These are phyloP conservation scores for Saprolegnia diclina DNA, from an alignment of 352 stramenopile genomes.

Conservation along the genomic window DNA sequence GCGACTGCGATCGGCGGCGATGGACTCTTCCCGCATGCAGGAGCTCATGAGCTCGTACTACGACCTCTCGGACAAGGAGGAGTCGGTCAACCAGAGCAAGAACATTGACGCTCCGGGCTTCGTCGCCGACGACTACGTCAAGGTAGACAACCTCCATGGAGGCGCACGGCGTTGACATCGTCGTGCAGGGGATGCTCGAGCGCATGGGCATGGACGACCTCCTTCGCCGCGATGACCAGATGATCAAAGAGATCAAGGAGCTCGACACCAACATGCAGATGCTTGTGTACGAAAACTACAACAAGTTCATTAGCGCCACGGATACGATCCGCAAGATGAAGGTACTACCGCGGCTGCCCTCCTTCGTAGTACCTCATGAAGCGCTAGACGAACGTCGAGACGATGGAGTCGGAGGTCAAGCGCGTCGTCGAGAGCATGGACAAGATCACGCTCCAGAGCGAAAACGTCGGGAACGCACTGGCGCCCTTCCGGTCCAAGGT, in stretches of 20 bases:
- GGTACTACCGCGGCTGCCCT: conserved; percentile 33
- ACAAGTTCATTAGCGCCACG: conserved; percentile 99
- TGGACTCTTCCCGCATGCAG: conserved; percentile 60
- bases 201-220: conserved; percentile 63
- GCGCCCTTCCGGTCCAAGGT: conserved; percentile 69
- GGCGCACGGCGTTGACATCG: background rate
- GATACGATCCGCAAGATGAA: conserved; percentile 98
- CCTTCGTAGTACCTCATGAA: background rate
- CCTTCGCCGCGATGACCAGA: conserved; percentile 57
- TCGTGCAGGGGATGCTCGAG: conserved; percentile 50
- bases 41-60: conserved; percentile 87
- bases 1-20: conserved; percentile 10
- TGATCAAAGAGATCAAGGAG: conserved; percentile 89
- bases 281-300: conserved; percentile 99
- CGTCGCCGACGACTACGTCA: conserved; percentile 63
- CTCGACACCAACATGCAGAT: conserved; percentile 99
- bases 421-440: conserved; percentile 86
- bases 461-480: conserved; percentile 85
- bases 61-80: conserved; percentile 57
- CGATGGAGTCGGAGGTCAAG: conserved; percentile 86
- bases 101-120: conserved; percentile 77
- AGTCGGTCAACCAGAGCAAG: conserved; percentile 39
- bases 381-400: conserved; percentile 80
- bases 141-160: conserved; percentile 31
- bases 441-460: conserved; percentile 77